Evolutionary conservation across 768 basidiomycete genomes (phyloP).

Genomic region (Leccinum rimulosum): DNA sequence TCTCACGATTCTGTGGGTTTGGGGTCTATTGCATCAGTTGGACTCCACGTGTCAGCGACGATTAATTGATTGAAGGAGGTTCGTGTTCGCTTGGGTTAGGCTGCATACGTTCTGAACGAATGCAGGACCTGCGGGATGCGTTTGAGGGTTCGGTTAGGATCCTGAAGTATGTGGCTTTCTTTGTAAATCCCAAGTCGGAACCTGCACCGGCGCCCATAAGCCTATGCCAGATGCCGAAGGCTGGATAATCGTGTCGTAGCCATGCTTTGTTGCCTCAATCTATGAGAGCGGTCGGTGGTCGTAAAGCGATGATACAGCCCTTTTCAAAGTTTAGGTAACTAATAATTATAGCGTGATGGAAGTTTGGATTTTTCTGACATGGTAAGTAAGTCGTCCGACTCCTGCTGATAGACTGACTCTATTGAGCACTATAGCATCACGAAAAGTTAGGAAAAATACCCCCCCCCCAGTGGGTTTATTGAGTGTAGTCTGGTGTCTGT

Average conservation of each 20-base stretch:
- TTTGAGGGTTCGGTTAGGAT: slow-evolving; percentile 79
- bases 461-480: slow-evolving; percentile 48
- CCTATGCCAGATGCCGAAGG: slow-evolving; percentile 77
- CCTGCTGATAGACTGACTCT: slow-evolving; percentile 16
- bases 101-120: slow-evolving; percentile 66
- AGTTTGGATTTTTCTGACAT: no score
- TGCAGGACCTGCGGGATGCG: slow-evolving; percentile 76
- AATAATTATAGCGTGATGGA: no score
- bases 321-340: no score
- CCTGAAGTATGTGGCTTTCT: slow-evolving; percentile 52
- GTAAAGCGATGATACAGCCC: no score
- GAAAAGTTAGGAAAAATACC: slow-evolving; percentile 22
- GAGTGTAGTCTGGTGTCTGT: slow-evolving; percentile 41
- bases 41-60: slow-evolving; percentile 38
- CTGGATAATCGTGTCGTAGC: slow-evolving; percentile 65
- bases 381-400: not conserved
- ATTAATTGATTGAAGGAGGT: not conserved
- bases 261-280: slow-evolving; percentile 64
- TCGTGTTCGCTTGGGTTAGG: not conserved
- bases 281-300: slow-evolving; percentile 37
- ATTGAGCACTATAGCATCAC: slow-evolving; percentile 27
- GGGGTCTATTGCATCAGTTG: slow-evolving; percentile 66
- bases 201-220: slow-evolving; percentile 34
- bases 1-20: slow-evolving; percentile 54
- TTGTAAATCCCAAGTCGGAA: slow-evolving; percentile 59